These are phyloP conservation scores for Pythium folliculosum DNA, from an alignment of 352 stramenopile genomes.

Conservation along the genomic window DNA sequence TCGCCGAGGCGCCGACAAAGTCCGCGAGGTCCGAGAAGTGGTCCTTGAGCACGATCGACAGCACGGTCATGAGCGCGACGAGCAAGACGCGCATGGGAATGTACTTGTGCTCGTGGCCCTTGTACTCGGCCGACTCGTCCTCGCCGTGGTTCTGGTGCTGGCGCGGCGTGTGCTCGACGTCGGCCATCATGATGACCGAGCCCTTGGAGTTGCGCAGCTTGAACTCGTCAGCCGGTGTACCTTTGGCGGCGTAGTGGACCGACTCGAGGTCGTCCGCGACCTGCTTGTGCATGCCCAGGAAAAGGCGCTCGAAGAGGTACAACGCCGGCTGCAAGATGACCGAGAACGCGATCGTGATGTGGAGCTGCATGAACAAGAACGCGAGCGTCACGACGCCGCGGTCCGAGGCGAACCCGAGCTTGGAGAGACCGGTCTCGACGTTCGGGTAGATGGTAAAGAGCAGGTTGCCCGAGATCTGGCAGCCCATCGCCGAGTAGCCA, in stretches of 20 bases:
- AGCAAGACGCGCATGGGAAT: constrained; percentile 52
- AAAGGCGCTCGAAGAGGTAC: constrained; percentile 56
- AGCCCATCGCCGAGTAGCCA: constrained; percentile 10
- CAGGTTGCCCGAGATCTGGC: constrained; percentile 18
- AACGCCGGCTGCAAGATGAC: constrained; percentile 55
- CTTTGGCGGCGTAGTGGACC: constrained; percentile 24
- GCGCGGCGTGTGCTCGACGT: too few species aligned
- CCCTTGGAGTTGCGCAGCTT: constrained; percentile 15
- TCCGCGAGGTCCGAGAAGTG: constrained; percentile 58
- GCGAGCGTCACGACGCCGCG: constrained; percentile 47
- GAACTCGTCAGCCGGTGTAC: constrained; percentile 25
- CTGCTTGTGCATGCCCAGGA: constrained; percentile 69
- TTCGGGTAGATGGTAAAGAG: constrained; percentile 41
- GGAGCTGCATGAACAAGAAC: constrained; percentile 65
- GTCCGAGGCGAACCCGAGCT: constrained; percentile 51
- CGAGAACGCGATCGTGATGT: constrained; percentile 21
- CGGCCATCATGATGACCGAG: constrained; percentile 28
- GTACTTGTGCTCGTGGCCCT: constrained; percentile 47
- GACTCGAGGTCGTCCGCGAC: constrained; percentile 34
- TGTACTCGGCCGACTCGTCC: constrained; percentile 40
- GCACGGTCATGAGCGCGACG: constrained; percentile 45
- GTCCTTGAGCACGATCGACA: constrained; percentile 34
- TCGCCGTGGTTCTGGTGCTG: too few species aligned
- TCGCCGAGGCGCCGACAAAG: constrained; percentile 59
- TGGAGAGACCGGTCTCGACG: constrained; percentile 30